Evolutionary conservation across 495 filamentous ascomycete species (phyloP).

Genomic region (Trichoderma erinaceum): DNA sequence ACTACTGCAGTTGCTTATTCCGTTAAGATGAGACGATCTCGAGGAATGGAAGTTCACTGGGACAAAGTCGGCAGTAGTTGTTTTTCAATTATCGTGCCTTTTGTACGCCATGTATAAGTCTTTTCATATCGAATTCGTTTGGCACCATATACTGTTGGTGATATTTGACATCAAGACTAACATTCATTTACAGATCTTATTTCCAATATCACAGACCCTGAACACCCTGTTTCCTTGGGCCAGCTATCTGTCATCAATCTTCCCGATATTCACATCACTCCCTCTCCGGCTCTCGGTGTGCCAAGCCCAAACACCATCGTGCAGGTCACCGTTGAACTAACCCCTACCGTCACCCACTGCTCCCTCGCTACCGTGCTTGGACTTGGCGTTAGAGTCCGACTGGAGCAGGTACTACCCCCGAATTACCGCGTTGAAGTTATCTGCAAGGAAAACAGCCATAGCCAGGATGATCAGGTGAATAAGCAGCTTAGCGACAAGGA

Average conservation of each 20-base stretch:
- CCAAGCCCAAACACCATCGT: slow-evolving; percentile 40
- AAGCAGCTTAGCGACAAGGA: slow-evolving; percentile 97
- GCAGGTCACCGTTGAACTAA: slow-evolving; percentile 65
- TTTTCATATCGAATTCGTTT: neutral
- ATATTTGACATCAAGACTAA: slow-evolving; percentile 26
- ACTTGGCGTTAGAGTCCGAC: slow-evolving; percentile 80
- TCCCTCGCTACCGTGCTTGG: slow-evolving; percentile 95
- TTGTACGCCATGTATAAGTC: neutral
- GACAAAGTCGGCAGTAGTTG: neutral
- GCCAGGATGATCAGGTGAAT: slow-evolving; percentile 88
- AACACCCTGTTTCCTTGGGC: slow-evolving; percentile 89
- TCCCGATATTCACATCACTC: slow-evolving; percentile 76
- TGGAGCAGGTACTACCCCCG: slow-evolving; percentile 88
- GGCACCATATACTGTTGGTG: neutral
- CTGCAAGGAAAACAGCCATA: slow-evolving; percentile 94
- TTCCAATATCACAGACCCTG: slow-evolving; percentile 87
- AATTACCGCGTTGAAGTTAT: slow-evolving; percentile 87
- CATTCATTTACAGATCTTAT: slow-evolving; percentile 66
- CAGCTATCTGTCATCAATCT: slow-evolving; percentile 90
- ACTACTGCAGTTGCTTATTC: neutral
- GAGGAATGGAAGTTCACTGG: neutral
- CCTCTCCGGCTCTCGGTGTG: slow-evolving; percentile 46
- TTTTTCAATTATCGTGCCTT: neutral
- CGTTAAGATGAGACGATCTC: neutral
- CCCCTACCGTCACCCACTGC: slow-evolving; percentile 97